Base-by-base conservation (phyloP, 306 rosid genomes). In the Dryas drummondii region DNA sequence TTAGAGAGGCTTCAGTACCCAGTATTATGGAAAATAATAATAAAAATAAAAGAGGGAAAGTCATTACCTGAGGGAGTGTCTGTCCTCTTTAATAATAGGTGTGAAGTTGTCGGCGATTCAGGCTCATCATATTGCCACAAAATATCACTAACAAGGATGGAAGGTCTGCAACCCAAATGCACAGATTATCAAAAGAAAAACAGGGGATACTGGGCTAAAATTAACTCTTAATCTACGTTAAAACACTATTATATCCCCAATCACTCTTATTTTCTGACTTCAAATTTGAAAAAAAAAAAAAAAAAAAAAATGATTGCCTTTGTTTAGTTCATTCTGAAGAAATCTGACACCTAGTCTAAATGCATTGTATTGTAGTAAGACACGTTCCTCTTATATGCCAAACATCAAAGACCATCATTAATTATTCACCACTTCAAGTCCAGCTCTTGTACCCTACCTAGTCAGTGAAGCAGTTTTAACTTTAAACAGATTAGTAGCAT, bases 131-230 rank as follows among this genome's bases (percentile, higher is more conserved):
- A 86, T 74, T 88, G 86, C 88, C 96, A 86, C 65, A 92, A 81
- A 72, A 92, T 94, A 86, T 92, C 99, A 84, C 97, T 91, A 76
- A 94, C 97, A 76, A 94, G 98, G 84, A 94, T 84, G 26, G 99
- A 81, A 42, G 99, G 99, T 79, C 99, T 94, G 99, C 76, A 83
- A 84, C 61, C 76, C 77, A 79, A 60, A 88, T 54, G 32, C 37
- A 75, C 12, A 76, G 49, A 79, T 73, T 71, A 80, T 73, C 59
- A 16, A 13, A 59, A 27, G 22, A 26, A 22, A 58, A 59, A 15
- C 61, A 32, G 51, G 64, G 37, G 66, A 44, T 8, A 0, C 32
- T 42, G 3, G 13, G 41, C 42, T 40, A 17, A 5, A 13, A n/a
- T 22, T 13, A 42, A 6, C 3, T 42, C 10, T 6, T 7, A 70